Base-by-base conservation (phyloP, 2,329 filamentous ascomycete genomes). In the Hymenotorrendiella dingleyae region DNA sequence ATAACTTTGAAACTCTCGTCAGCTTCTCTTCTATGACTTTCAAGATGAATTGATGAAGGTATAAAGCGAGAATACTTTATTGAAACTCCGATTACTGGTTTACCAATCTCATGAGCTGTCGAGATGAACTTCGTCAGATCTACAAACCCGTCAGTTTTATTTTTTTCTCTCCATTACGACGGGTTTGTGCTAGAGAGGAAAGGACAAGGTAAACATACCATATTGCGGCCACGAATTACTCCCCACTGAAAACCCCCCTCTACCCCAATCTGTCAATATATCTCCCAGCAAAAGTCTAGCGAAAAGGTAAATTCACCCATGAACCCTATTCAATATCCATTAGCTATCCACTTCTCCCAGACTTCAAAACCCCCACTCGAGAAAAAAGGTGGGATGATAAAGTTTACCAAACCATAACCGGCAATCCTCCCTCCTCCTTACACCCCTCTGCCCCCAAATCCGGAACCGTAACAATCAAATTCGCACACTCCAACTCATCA, bases 401-500 rank as follows among this genome's bases (percentile, higher is more conserved):
- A 40, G 28, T 33, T 12, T 41, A 53, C 50, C 54, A 58, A 22
- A 56, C 55, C 33, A 55, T 41, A n/a, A 58, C 50, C 17, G 54
- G 52, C 9, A 55, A 22, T 9, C 28, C 28, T 20, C 45, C 38
- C 6, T 40, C 30, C 7, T 38, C 32, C 10, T 43, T 34, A 6
- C 30, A 10, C 12, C n/a, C 39, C n/a, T 30, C 36, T 16, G 30
- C 30, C 30, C 10, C 21, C 6, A 9, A n/a, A 17, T 49, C 58
- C 0, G 64, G 64, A 12, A 63, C 57, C 0, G 57, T 63, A 17
- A 65, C 53, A 29, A 56, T 56, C 26, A 62, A 44, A 44, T 62
- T 57, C 23, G 65, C 46, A 43, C 64, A 65, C 11, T 59, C 55
- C 22, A 64, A 57, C 34, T 66, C 64, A 40, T 61, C 52, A 50